Percentiles rank a stretch among this genome's conserved stretches.
Evolutionary conservation across 805 yeast species (phyloP).

Genomic region (Wickerhamomyces ciferrii): DNA sequence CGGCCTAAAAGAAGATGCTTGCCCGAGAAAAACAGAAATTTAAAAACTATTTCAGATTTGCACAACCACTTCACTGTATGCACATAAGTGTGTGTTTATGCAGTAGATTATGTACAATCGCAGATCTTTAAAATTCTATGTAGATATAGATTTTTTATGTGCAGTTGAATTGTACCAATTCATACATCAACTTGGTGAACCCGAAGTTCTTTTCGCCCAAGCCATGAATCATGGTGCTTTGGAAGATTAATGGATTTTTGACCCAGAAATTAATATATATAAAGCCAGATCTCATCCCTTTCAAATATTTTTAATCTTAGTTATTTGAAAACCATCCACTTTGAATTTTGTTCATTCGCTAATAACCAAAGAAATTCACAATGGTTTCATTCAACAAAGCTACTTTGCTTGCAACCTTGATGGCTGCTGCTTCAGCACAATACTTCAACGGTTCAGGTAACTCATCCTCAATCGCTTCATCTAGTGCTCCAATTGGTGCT

Average conservation of each 20-base stretch:
- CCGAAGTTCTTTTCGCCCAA: not conserved
- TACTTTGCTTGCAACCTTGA: conserved; percentile 4
- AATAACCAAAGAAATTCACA: not conserved
- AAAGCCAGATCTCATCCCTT: not conserved
- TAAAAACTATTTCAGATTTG: too few relatives aligned
- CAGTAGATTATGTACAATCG: not conserved
- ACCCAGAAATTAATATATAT: not conserved
- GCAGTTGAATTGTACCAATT: not conserved
- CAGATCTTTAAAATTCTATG: not conserved
- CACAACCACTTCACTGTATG: too few relatives aligned
- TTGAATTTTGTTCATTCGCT: not conserved
- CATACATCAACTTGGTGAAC: not conserved
- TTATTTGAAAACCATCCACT: not conserved
- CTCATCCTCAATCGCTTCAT: conserved; percentile 4
- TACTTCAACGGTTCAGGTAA: conserved; percentile 5
- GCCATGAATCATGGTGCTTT: not conserved
- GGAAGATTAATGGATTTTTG: not conserved
- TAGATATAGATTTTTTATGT: not conserved
- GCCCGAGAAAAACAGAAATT: too few relatives aligned
- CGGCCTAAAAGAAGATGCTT: too few relatives aligned
- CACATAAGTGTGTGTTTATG: too few relatives aligned
- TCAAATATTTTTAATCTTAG: not conserved
- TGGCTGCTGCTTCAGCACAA: conserved; percentile 10
- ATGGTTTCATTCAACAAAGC: conserved; percentile 13
- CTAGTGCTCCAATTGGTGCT: too few relatives aligned